Evolutionary conservation across 768 basidiomycete species (phyloP).

Genomic region (Suillus americanus): DNA sequence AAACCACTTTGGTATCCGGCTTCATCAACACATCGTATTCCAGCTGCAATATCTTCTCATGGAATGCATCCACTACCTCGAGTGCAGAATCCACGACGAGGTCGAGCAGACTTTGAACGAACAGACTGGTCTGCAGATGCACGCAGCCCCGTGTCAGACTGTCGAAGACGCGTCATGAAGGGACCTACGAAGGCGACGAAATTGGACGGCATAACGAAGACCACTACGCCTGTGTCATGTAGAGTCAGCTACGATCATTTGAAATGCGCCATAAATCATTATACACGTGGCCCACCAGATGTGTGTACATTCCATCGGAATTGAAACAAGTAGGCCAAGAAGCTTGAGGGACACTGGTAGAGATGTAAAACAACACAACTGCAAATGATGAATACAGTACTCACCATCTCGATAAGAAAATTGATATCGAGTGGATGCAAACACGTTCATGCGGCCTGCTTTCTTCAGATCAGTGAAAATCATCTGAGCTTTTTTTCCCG

Average conservation of each 20-base stretch:
- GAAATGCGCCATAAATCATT: background rate
- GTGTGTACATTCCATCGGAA: background rate
- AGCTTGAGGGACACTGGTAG: too few species aligned
- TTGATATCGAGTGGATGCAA: conserved; percentile 59
- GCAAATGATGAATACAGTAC: conserved; percentile 10
- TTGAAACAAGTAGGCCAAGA: background rate
- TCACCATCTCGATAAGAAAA: conserved; percentile 68
- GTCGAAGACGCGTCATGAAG: conserved; percentile 55
- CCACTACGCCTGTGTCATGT: conserved; percentile 50
- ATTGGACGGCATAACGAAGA: conserved; percentile 53
- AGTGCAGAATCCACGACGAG: conserved; percentile 67
- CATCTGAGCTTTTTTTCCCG: conserved; percentile 14
- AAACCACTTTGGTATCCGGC: conserved; percentile 61
- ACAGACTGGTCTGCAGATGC: conserved; percentile 63
- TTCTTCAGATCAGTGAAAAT: conserved; percentile 39
- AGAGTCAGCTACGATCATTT: background rate
- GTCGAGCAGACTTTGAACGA: conserved; percentile 71
- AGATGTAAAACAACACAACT: conserved; percentile 2
- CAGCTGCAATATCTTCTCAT: conserved; percentile 57
- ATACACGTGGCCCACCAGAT: background rate
- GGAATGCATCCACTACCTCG: conserved; percentile 69
- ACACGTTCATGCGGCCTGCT: conserved; percentile 57
- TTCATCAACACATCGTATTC: conserved; percentile 60
- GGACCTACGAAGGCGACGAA: conserved; percentile 52
- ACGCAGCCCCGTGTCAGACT: conserved; percentile 59